A percentile compares a stretch with the other conserved stretches of the same genome.
Evolutionary conservation across 306 rosid species (phyloP).

Genomic region (Chamaecrista fasciculata): DNA sequence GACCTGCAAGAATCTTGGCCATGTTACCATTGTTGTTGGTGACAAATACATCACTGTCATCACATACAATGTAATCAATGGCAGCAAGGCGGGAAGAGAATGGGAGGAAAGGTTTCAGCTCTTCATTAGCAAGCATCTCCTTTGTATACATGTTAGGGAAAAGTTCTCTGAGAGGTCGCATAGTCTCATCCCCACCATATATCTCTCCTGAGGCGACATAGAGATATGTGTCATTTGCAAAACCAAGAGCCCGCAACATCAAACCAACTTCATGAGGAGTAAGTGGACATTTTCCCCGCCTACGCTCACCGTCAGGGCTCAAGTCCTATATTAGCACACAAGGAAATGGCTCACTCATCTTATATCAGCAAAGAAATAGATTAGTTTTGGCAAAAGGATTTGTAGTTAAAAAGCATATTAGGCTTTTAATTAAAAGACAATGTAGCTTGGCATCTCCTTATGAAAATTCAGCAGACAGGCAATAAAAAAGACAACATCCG

Average conservation of each 20-base stretch:
- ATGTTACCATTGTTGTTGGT: constrained; percentile 95
- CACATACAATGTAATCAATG: constrained; percentile 89
- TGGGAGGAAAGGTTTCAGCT: constrained; percentile 77
- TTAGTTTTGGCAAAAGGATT: neutral
- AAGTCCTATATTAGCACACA: constrained; percentile 57
- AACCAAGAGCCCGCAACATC: constrained; percentile 96
- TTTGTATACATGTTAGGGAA: constrained; percentile 93
- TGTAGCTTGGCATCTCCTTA: neutral
- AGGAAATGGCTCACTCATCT: constrained; percentile 22
- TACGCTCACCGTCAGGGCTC: constrained; percentile 82
- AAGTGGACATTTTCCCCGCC: constrained; percentile 98
- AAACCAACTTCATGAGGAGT: constrained; percentile 94
- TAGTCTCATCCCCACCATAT: constrained; percentile 96
- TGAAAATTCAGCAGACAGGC: neutral
- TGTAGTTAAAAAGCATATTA: neutral
- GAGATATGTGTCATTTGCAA: constrained; percentile 77
- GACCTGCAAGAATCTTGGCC: constrained; percentile 98
- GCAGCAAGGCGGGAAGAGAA: constrained; percentile 98
- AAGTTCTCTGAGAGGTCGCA: constrained; percentile 84
- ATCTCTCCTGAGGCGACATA: constrained; percentile 98
- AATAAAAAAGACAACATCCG: constrained; percentile 23
- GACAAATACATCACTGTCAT: constrained; percentile 94
- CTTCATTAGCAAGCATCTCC: constrained; percentile 85
- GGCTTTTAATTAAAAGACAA: neutral
- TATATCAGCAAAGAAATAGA: constrained; percentile 21